A percentile compares a stretch with the other conserved stretches of the same genome.
These are phyloP conservation scores for Hyparrhenia diplandra DNA, from an alignment of 176 grass and related monocot species.

Conservation along the genomic window DNA sequence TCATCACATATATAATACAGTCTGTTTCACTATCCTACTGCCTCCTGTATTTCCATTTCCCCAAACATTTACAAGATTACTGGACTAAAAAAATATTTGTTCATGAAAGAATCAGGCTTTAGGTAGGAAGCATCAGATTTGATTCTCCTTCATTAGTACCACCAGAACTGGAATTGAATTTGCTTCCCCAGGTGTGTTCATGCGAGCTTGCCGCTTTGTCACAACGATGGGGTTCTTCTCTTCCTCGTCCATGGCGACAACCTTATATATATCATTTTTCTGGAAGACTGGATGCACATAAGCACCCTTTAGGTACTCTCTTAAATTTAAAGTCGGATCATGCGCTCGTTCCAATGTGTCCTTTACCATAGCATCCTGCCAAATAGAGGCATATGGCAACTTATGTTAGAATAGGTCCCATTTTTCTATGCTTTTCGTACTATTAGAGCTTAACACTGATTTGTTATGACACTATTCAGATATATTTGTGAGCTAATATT, in stretches of 20 bases:
- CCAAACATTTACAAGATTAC: conserved; percentile 27
- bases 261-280: conserved; percentile 34
- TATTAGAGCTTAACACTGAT: not conserved
- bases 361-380: conserved; percentile 96
- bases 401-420: not conserved
- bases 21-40: too few species aligned
- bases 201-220: conserved; percentile 10
- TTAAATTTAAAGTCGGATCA: conserved; percentile 82
- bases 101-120: conserved; percentile 13
- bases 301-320: conserved; percentile 79
- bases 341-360: conserved; percentile 77
- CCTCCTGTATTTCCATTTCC: conserved; percentile 15
- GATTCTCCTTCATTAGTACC: conserved; percentile 44
- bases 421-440: not conserved
- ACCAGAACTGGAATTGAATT: conserved; percentile 56
- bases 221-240: conserved; percentile 50
- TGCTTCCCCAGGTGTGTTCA: conserved; percentile 59
- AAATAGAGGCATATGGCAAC: conserved; percentile 18
- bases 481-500: not conserved
- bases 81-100: conserved; percentile 5
- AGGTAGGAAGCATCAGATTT: conserved; percentile 28
- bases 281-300: conserved; percentile 87
- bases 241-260: conserved; percentile 47
- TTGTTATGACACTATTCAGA: not conserved
- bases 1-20: too few species aligned